Evolutionary conservation across 106 monocot species (phyloP).

Genomic region (Hemerocallis citrina): DNA sequence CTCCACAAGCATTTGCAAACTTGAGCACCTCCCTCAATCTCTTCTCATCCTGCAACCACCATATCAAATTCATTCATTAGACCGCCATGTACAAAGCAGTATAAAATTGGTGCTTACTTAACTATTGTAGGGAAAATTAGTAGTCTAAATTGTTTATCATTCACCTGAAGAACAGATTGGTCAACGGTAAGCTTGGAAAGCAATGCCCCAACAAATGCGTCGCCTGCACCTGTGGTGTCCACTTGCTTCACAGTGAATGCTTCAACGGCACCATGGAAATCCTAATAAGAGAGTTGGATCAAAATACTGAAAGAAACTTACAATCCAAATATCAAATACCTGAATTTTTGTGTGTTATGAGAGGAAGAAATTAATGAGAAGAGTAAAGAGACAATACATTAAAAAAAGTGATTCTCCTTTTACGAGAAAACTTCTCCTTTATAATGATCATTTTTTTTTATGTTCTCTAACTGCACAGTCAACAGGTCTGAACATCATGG

Average conservation of each 20-base stretch:
- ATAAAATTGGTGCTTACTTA: too few species aligned
- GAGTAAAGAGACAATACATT: too few species aligned
- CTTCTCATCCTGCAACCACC: constrained; percentile 66
- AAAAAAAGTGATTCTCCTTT: too few species aligned
- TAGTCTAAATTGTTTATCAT: background rate
- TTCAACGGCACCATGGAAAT: constrained; percentile 67
- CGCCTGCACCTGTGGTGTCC: constrained; percentile 92
- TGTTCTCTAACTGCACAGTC: too few species aligned
- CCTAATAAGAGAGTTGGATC: constrained; percentile 15
- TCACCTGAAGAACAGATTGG: constrained; percentile 58
- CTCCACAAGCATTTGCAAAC: constrained; percentile 74
- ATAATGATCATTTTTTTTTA: too few species aligned
- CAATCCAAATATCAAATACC: too few species aligned
- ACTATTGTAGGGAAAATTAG: background rate
- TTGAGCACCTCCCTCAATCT: constrained; percentile 51
- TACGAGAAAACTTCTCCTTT: too few species aligned
- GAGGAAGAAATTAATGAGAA: too few species aligned
- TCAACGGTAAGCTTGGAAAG: constrained; percentile 47
- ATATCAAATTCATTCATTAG: background rate
- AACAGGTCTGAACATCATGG: too few species aligned
- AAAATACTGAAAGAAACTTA: too few species aligned
- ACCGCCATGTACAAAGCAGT: too few species aligned
- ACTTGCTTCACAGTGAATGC: constrained; percentile 48
- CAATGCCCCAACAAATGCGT: constrained; percentile 81
- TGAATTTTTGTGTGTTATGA: too few species aligned